These are phyloP conservation scores for Fistulinella cinereoalba DNA, from an alignment of 1,284 basidiomycete genomes.

Conservation along the genomic window DNA sequence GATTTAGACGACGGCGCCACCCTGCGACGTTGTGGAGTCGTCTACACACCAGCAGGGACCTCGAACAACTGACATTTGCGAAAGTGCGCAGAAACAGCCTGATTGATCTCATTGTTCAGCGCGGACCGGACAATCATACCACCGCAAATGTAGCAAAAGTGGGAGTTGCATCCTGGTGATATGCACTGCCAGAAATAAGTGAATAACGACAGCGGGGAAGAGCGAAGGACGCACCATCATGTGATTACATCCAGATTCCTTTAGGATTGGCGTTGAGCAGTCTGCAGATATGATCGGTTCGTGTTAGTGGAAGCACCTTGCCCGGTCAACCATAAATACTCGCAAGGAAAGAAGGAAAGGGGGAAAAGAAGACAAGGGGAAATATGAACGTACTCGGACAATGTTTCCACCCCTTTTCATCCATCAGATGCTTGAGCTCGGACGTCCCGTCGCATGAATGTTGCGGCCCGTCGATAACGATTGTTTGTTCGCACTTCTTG, in stretches of 20 bases:
- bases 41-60: conserved; percentile 16
- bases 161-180: conserved; percentile 58
- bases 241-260: conserved; percentile 60
- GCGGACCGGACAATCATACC: conserved; percentile 50
- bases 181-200: conserved; percentile 42
- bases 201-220: background rate
- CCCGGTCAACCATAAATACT: background rate
- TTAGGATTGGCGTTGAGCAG: conserved; percentile 57
- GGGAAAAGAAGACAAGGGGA: no score
- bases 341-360: background rate
- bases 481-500: conserved; percentile 49
- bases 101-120: conserved; percentile 39
- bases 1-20: no score
- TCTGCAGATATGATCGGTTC: conserved; percentile 39
- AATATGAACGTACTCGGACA: conserved; percentile 48
- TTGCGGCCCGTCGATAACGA: conserved; percentile 37
- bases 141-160: conserved; percentile 64
- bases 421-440: conserved; percentile 54
- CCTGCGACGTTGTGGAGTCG: no score
- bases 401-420: conserved; percentile 54
- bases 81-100: conserved; percentile 46
- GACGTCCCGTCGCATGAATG: conserved; percentile 60
- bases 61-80: conserved; percentile 44
- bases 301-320: no score
- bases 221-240: conserved; percentile 48